phyloP scores from a whole-genome alignment of 805 yeast genomes.

The Candida gorgasii region DNA sequence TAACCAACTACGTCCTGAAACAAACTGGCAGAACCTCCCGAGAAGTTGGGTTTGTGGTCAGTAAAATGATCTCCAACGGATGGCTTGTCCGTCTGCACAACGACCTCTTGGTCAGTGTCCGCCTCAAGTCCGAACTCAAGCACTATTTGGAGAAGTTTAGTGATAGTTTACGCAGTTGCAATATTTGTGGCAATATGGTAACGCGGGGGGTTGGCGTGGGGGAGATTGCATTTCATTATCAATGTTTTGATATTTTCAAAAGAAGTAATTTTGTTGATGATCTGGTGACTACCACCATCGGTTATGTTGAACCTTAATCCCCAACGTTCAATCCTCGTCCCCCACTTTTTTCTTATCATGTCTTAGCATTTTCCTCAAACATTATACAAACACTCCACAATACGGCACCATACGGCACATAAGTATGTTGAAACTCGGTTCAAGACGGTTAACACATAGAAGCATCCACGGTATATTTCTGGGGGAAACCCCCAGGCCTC shows the following conservation, averaged over 20 bases:
- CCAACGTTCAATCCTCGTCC: too few relatives aligned
- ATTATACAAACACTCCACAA: too few relatives aligned
- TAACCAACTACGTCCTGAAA: conserved; percentile 7
- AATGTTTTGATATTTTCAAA: conserved; percentile 45
- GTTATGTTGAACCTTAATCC: conserved; percentile 1
- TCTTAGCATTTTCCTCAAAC: too few relatives aligned
- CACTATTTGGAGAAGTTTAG: conserved; percentile 37
- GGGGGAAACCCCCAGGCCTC: too few relatives aligned
- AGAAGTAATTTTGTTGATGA: conserved; percentile 23
- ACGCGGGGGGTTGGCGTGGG: conserved; percentile 53
- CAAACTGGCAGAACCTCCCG: conserved; percentile 23
- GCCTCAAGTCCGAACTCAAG: conserved; percentile 50
- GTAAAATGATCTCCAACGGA: conserved; percentile 12
- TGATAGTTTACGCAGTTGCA: conserved; percentile 29
- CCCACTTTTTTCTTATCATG: too few relatives aligned
- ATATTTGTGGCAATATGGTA: conserved; percentile 52
- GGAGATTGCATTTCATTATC: conserved; percentile 46
- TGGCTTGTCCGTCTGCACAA: conserved; percentile 9
- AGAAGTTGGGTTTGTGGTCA: conserved; percentile 34
- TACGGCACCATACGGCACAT: too few relatives aligned
- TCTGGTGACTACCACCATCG: conserved; percentile 1
- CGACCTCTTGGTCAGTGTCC: conserved; percentile 29
- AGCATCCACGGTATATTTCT: too few relatives aligned
- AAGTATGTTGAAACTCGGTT: too few relatives aligned
- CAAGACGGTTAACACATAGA: too few relatives aligned